Conservation (phyloP, 129 eudicot genomes). For the Ambrosia artemisiifolia region DNA sequence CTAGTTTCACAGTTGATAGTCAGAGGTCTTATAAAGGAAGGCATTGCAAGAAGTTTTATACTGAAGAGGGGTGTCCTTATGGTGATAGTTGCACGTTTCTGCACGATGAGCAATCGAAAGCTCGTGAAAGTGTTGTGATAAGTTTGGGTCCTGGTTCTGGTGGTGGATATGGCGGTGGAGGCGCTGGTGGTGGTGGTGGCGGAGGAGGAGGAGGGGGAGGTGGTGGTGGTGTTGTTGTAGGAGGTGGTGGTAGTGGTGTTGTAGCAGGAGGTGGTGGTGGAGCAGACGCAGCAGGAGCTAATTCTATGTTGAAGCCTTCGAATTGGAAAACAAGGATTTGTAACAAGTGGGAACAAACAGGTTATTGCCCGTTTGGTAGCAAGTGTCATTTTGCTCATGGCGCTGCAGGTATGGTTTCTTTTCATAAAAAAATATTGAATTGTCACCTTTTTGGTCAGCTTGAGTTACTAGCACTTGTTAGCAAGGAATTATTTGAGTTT, state of each 20-base stretch:
- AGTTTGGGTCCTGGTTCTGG: constrained; percentile 88
- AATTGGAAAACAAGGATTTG: constrained; percentile 98
- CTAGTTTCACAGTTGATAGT: constrained; percentile 50
- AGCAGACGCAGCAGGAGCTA: constrained; percentile 33
- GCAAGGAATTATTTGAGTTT: not conserved
- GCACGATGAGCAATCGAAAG: constrained; percentile 90
- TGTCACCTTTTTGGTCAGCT: not conserved
- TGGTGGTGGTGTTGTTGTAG: no score
- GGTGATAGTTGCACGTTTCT: constrained; percentile 93
- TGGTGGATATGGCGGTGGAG: constrained; percentile 48
- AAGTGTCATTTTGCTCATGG: constrained; percentile 99
- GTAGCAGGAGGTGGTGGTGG: constrained; percentile 12
- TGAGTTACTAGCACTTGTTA: not conserved
- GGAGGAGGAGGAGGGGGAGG: not conserved
- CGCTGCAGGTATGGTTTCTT: constrained; percentile 60
- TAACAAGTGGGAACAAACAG: constrained; percentile 97
- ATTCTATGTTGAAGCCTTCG: constrained; percentile 66
- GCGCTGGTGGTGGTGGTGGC: constrained; percentile 9
- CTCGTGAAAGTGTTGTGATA: constrained; percentile 94
- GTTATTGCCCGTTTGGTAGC: constrained; percentile 92
- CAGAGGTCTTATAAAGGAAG: constrained; percentile 91
- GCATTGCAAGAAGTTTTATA: constrained; percentile 91
- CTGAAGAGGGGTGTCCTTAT: constrained; percentile 97
- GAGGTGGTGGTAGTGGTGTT: not conserved
- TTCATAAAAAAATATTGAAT: constrained; percentile 13